These are phyloP conservation scores for Epichloe bromicola DNA, from an alignment of 2,329 filamentous ascomycete species.

Conservation along the genomic window DNA sequence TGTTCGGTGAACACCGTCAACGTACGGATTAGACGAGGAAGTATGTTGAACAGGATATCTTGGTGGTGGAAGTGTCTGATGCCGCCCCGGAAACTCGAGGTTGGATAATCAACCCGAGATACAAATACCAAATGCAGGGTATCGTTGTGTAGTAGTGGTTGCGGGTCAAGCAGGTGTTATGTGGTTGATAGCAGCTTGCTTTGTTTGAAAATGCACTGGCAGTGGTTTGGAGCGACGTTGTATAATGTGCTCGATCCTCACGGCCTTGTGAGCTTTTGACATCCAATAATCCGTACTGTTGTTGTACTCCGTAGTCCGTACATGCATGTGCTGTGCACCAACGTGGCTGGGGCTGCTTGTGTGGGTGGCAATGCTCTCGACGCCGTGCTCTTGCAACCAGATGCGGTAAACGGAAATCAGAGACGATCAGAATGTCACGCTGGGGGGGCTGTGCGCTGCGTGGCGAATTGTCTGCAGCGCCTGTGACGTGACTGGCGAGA, in stretches of 20 bases:
- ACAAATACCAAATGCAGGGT: not conserved
- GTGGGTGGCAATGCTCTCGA: slow-evolving; percentile 1
- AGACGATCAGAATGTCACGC: not conserved
- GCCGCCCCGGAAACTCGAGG: not conserved
- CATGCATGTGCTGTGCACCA: not conserved
- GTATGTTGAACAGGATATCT: not conserved
- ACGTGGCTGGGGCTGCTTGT: slow-evolving; percentile 1
- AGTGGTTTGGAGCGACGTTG: not conserved
- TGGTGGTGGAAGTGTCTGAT: not conserved
- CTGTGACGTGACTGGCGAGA: slow-evolving; percentile 1
- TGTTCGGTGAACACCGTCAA: not conserved
- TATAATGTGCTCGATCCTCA: not conserved
- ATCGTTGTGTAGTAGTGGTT: not conserved
- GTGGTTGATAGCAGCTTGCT: not conserved
- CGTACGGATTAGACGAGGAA: not conserved
- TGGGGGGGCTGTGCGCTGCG: not conserved
- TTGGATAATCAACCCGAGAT: not conserved
- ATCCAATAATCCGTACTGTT: not conserved
- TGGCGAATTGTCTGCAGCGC: not conserved
- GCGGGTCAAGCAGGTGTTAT: not conserved
- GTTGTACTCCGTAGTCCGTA: not conserved
- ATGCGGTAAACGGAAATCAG: not conserved
- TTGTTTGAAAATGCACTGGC: not conserved
- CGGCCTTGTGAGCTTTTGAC: not conserved
- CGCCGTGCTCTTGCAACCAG: not conserved